Conservation (phyloP, 2,329 filamentous ascomycete genomes). For the Tolypocladium endophyticum region DNA sequence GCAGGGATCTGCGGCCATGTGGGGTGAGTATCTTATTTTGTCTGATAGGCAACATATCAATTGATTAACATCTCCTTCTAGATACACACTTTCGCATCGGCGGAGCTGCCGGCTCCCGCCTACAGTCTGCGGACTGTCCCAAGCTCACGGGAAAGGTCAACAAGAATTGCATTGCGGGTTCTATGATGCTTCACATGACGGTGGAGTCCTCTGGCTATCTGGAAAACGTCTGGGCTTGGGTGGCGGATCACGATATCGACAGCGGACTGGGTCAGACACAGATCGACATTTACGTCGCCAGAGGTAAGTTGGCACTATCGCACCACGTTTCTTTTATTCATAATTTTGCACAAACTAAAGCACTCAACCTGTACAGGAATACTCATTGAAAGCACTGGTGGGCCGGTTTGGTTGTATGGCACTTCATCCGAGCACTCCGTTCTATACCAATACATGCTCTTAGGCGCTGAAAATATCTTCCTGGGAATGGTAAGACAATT, state of each 20-base stretch:
- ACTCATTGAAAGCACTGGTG: not conserved
- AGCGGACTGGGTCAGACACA: not conserved
- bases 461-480: not conserved
- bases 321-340: not conserved
- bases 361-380: not conserved
- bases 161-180: not conserved
- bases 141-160: not conserved
- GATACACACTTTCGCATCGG: not conserved
- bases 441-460: not conserved
- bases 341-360: too few species aligned
- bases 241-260: not conserved
- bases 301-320: not conserved
- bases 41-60: too few species aligned
- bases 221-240: not conserved
- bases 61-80: not conserved
- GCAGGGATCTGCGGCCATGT: not conserved
- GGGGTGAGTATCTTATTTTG: not conserved
- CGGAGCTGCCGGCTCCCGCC: too few species aligned
- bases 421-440: not conserved
- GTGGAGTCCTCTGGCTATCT: not conserved
- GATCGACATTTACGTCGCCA: not conserved
- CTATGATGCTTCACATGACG: not conserved
- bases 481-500: not conserved
- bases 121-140: not conserved
- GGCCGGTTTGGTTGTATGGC: not conserved